phyloP scores from a whole-genome alignment of 129 eudicot genomes.

The Flaveria robusta region DNA sequence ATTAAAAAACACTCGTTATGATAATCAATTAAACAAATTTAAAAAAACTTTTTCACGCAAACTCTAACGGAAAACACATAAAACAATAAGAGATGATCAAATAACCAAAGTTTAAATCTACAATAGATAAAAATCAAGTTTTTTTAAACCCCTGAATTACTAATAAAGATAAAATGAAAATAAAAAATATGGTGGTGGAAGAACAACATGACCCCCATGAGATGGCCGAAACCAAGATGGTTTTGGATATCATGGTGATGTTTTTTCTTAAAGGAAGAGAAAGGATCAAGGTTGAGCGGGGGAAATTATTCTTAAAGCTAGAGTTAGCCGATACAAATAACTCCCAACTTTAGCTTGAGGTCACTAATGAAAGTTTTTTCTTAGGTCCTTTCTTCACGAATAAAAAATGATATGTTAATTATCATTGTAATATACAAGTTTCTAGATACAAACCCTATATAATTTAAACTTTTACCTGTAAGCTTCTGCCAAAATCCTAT shows the following conservation, averaged over 20 bases:
- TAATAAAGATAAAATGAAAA: conserved; percentile 33
- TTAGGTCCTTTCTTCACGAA: background rate
- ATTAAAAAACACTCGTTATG: too few species aligned
- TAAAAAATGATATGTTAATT: too few species aligned
- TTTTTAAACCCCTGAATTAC: too few species aligned
- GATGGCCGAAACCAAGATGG: conserved; percentile 26
- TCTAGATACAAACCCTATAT: too few species aligned
- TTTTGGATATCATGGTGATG: conserved; percentile 37
- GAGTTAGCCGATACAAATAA: conserved; percentile 26
- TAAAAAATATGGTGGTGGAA: conserved; percentile 36
- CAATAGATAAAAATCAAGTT: too few species aligned
- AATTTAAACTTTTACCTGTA: too few species aligned
- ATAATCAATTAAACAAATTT: too few species aligned
- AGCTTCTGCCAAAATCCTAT: too few species aligned
- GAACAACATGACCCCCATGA: conserved; percentile 18
- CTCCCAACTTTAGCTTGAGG: conserved; percentile 25
- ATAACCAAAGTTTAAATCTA: too few species aligned
- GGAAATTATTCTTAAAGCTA: conserved; percentile 28
- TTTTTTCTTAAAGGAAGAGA: conserved; percentile 26
- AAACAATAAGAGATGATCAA: conserved; percentile 33
- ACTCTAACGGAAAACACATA: too few species aligned
- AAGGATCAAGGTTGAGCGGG: conserved; percentile 33
- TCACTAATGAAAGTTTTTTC: conserved; percentile 38
- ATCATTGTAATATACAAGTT: too few species aligned
- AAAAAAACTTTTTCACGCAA: too few species aligned